Percentiles rank a stretch among this genome's conserved stretches.
Conservation (phyloP, 106 monocot genomes). For the Phalaenopsis aphrodite region DNA sequence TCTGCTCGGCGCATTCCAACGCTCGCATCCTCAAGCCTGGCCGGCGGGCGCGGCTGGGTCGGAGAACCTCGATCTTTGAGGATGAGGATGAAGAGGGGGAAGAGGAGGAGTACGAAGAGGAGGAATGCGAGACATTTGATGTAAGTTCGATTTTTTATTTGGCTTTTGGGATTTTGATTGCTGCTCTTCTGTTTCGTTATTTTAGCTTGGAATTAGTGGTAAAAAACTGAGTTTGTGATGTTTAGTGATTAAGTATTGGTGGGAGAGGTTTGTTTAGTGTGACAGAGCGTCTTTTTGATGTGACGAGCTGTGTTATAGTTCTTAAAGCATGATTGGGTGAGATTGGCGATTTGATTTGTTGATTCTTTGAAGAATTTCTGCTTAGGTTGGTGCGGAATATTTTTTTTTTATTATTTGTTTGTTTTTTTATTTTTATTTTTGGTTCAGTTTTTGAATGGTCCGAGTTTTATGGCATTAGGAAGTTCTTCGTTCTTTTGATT, state of each 20-base stretch:
- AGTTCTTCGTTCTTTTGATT: too few species aligned
- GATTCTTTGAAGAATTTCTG: not conserved
- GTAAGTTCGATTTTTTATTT: constrained; percentile 1
- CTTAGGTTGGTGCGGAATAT: not conserved
- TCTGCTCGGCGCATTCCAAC: constrained; percentile 37
- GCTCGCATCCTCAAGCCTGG: constrained; percentile 30
- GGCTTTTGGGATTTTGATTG: not conserved
- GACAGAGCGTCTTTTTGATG: not conserved
- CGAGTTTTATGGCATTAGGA: too few species aligned
- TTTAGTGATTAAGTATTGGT: not conserved
- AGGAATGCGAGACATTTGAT: constrained; percentile 10
- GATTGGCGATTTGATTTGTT: not conserved
- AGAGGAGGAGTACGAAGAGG: constrained; percentile 22
- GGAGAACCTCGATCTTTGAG: constrained; percentile 13
- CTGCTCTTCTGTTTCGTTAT: not conserved
- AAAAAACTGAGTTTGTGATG: too few species aligned
- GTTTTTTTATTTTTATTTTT: too few species aligned
- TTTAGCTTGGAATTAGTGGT: not conserved
- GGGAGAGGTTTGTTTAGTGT: not conserved
- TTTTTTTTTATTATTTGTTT: not conserved
- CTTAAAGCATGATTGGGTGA: not conserved
- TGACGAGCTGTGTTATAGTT: not conserved
- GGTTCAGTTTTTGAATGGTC: too few species aligned
- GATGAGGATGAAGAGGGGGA: constrained; percentile 25
- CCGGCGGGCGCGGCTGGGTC: constrained; percentile 21